phyloP scores from a whole-genome alignment of 139 green algal species.

The Chlamydomonas applanata region DNA sequence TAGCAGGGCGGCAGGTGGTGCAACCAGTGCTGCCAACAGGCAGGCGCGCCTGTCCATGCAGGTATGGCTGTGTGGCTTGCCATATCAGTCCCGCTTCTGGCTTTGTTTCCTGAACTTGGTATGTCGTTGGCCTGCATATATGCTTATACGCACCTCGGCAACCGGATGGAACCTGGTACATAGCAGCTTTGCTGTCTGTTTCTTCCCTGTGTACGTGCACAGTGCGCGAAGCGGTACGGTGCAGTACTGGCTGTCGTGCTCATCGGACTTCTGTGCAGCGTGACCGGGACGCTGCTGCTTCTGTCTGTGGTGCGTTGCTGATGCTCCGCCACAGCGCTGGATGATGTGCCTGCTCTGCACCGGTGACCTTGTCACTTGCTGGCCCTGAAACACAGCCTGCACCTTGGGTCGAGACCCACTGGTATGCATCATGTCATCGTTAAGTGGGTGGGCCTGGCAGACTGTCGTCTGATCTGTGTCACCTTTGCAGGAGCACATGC shows the following conservation, averaged over 20 bases:
- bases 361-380: too few relatives aligned
- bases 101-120: neutral
- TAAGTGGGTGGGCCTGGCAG: too few relatives aligned
- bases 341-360: neutral
- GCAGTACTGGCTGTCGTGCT: slow-evolving; percentile 32
- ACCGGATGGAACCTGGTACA: neutral
- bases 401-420: neutral
- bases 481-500: slow-evolving; percentile 32
- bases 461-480: neutral
- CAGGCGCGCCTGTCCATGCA: neutral
- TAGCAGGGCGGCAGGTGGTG: neutral
- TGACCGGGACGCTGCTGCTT: slow-evolving; percentile 44
- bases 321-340: neutral
- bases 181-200: neutral
- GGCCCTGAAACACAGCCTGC: neutral
- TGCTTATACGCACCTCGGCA: neutral
- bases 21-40: neutral
- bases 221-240: neutral
- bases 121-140: too few relatives aligned
- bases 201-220: neutral
- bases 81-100: too few relatives aligned
- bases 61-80: too few relatives aligned
- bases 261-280: slow-evolving; percentile 28
- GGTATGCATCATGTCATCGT: neutral
- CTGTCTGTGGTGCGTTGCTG: slow-evolving; percentile 24